Conservation (phyloP, 495 filamentous ascomycete genomes). For the Penicillium coprophilum region DNA sequence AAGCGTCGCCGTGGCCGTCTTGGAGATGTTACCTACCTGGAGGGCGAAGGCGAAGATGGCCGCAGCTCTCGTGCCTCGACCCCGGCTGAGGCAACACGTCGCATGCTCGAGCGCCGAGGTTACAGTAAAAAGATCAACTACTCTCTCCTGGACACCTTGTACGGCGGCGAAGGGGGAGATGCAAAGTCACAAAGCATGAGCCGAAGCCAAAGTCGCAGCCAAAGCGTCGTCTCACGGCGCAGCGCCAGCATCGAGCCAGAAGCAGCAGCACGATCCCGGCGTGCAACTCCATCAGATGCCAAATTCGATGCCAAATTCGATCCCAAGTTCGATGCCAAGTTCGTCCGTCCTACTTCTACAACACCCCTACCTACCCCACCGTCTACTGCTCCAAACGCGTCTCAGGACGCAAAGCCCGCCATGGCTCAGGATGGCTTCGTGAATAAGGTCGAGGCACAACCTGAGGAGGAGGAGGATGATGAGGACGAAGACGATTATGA, state of each 20-base stretch:
- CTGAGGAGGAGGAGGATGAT: slow-evolving; percentile 31
- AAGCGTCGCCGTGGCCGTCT: slow-evolving; percentile 49
- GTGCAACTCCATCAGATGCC: slow-evolving; percentile 20
- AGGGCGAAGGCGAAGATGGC: slow-evolving; percentile 43
- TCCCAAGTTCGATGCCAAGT: slow-evolving; percentile 21
- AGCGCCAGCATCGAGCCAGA: slow-evolving; percentile 41
- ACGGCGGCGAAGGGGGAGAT: slow-evolving; percentile 37
- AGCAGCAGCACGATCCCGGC: slow-evolving; percentile 24
- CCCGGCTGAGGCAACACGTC: slow-evolving; percentile 70
- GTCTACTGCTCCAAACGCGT: slow-evolving; percentile 12
- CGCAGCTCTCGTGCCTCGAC: slow-evolving; percentile 43
- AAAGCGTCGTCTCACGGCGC: slow-evolving; percentile 39
- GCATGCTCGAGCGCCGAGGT: slow-evolving; percentile 68
- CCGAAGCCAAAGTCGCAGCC: slow-evolving; percentile 41
- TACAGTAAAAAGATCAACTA: slow-evolving; percentile 87
- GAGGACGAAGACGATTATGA: slow-evolving; percentile 36
- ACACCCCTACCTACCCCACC: slow-evolving; percentile 21
- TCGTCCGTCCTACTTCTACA: slow-evolving; percentile 12
- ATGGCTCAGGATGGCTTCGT: neutral
- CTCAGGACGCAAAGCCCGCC: slow-evolving; percentile 11
- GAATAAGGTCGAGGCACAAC: slow-evolving; percentile 16
- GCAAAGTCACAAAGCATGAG: slow-evolving; percentile 35
- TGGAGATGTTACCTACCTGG: slow-evolving; percentile 51
- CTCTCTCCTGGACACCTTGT: slow-evolving; percentile 56
- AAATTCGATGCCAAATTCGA: slow-evolving; percentile 20